Evolutionary conservation across 1,284 basidiomycete genomes (phyloP).

Genomic region (Microbotryum scabiosae): DNA sequence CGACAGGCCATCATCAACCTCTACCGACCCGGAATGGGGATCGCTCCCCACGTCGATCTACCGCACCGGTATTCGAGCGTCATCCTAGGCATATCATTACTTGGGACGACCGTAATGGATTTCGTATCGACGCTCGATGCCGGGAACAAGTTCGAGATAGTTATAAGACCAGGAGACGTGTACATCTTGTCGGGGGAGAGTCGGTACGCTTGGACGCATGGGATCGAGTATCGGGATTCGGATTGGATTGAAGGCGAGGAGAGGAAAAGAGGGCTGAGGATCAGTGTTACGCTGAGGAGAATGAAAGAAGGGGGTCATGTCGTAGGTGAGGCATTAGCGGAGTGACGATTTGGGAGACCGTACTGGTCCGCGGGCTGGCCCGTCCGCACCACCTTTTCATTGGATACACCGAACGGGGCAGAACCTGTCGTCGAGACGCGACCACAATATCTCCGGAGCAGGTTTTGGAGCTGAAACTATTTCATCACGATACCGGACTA

Average conservation of each 20-base stretch:
- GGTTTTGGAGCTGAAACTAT: too few species aligned
- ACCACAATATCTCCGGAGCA: too few species aligned
- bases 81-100: conserved; percentile 66
- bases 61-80: conserved; percentile 66
- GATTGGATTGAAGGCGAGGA: conserved; percentile 30
- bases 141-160: neutral
- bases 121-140: conserved; percentile 43
- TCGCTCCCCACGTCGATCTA: conserved; percentile 67
- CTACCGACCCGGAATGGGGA: conserved; percentile 69
- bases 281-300: conserved; percentile 73
- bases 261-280: conserved; percentile 48
- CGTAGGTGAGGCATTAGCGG: conserved; percentile 46
- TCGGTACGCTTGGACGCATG: conserved; percentile 61
- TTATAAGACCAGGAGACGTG: conserved; percentile 51
- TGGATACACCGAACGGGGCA: too few species aligned
- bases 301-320: conserved; percentile 64
- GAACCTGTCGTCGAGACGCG: too few species aligned
- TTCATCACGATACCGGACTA: too few species aligned
- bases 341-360: neutral
- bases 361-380: too few species aligned
- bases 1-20: conserved; percentile 71
- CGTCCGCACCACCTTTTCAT: too few species aligned
- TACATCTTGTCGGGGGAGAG: conserved; percentile 63
- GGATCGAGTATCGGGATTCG: conserved; percentile 48
- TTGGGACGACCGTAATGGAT: conserved; percentile 63